phyloP scores from a whole-genome alignment of 176 grass and related monocot species.

The maize (Zea mays) region Zm-B73-REFERENCE-NAM-5.0 NC_050100.1:32714001-32714500 shows the following conservation, averaged over 20 bases:
- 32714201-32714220: slow-evolving; percentile 52
- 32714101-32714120: slow-evolving; percentile 42
- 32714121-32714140: slow-evolving; percentile 49
- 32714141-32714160: slow-evolving; percentile 56
- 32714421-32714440: slow-evolving; percentile 3
- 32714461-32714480: slow-evolving; percentile 35
- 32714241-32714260: slow-evolving; percentile 40
- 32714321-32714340: slow-evolving; percentile 63
- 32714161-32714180: slow-evolving; percentile 43
- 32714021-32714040: background rate
- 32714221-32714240: slow-evolving; percentile 52
- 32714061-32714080: background rate
- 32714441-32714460: slow-evolving; percentile 37
- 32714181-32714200: slow-evolving; percentile 35
- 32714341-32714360: slow-evolving; percentile 23
- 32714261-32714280: slow-evolving; percentile 26
- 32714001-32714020: background rate
- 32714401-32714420: slow-evolving; percentile 24
- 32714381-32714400: slow-evolving; percentile 34
- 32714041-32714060: background rate
- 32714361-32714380: slow-evolving; percentile 16
- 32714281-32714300: background rate
- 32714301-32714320: slow-evolving; percentile 27
- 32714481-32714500: slow-evolving; percentile 3
- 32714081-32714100: slow-evolving; percentile 22